phyloP scores from a whole-genome alignment of 1,139 yeast species.

The Saccharomyces hybrid region DNA sequence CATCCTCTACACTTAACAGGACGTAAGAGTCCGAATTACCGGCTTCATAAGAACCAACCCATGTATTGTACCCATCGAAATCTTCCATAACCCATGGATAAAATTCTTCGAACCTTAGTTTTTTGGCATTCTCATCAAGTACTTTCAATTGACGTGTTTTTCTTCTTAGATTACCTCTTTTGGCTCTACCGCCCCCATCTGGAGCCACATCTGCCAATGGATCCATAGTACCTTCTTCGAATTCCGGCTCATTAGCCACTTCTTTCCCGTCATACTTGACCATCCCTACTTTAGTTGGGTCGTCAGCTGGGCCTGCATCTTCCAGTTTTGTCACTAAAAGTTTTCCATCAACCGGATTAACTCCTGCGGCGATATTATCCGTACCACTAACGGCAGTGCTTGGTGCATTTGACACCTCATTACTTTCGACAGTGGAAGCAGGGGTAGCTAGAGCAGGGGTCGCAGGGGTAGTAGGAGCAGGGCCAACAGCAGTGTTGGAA shows the following conservation, averaged over 20 bases:
- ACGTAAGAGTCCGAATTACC: conserved; percentile 85
- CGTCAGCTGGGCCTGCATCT: conserved; percentile 30
- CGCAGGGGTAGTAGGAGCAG: background rate
- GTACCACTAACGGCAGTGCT: background rate
- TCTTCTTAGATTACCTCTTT: conserved; percentile 58
- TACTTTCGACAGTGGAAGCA: conserved; percentile 3
- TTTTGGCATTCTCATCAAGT: conserved; percentile 73
- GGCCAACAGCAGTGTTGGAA: too few relatives aligned
- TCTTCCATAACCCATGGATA: conserved; percentile 98
- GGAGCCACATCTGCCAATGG: conserved; percentile 69
- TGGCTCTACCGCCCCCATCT: conserved; percentile 84
- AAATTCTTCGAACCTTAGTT: conserved; percentile 84
- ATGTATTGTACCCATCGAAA: conserved; percentile 86
- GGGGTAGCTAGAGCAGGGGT: conserved; percentile 2
- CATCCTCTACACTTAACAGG: conserved; percentile 73
- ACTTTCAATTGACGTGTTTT: conserved; percentile 80
- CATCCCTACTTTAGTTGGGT: conserved; percentile 14
- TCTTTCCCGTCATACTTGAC: conserved; percentile 9
- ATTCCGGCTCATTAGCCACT: conserved; percentile 18
- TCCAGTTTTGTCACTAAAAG: conserved; percentile 25
- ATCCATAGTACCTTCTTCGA: conserved; percentile 27
- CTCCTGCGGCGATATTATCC: too few relatives aligned
- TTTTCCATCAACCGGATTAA: conserved; percentile 1
- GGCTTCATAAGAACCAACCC: conserved; percentile 95
- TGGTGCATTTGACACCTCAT: conserved; percentile 5